Base-by-base conservation (phyloP, 768 basidiomycete genomes). In the Lepiota brunneoincarnata region DNA sequence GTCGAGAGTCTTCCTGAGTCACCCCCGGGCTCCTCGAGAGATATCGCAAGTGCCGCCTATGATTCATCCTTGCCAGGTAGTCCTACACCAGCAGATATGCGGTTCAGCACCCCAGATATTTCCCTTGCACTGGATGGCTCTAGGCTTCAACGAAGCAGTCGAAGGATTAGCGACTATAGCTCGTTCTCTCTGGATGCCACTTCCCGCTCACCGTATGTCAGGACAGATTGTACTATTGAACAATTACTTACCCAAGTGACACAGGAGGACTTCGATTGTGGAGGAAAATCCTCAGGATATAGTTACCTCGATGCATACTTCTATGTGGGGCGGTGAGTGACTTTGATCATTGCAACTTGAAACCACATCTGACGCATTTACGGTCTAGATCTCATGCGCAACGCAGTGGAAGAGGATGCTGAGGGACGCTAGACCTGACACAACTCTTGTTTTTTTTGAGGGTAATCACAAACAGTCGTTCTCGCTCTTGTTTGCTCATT, bases 321-420 rank as follows among this genome's bases (percentile, higher is more conserved):
- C 86, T n/a, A 73, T 82, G 48, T 89, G 87, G 87, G 82, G 83
- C 62, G 86, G 87, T 86, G 61, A 61, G 84, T 69, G 12, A 41
- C n/a, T 43, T 21, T 6, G 31, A 12, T 34, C 4, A 15, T 7
- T 11, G 15, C 0, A 34, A 12, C 9, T 34, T 12, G 11, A 21
- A 18, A 18, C n/a, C 2, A 5, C 18, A 20, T 35, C 28, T 34
- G 11, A 34, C 18, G 12, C 18, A 45, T 7, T 44, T 36, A 24
- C 7, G 4, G 10, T 24, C 4, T 15, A 54, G 53, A 54, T 23
- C 39, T 54, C 12, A 54, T 54, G 53, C 45, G 45, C 6, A 41
- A 41, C 14, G 53, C 46, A 4, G 53, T 45, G 14, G 38, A 45
- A 39, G 52, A 54, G 41, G 53, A 54, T 17, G 34, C 7, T 12